Evolutionary conservation across 441 rosid genomes (phyloP), one percentile per base, ranked within the genome.

Genomic region (Sinapis alba): DNA sequence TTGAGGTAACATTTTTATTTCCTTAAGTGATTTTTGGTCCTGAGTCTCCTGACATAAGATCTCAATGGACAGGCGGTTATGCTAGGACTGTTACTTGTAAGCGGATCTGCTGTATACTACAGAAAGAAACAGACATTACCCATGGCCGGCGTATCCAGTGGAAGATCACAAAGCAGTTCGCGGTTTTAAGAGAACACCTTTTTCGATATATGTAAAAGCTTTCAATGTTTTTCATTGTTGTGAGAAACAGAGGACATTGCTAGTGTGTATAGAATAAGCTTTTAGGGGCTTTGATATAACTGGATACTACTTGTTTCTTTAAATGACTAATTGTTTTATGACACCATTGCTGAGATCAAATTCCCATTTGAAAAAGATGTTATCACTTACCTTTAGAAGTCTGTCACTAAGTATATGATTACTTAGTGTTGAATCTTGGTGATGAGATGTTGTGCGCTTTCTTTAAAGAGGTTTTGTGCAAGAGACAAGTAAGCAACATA

Each of bases 81-180:
- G 72, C 70, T 89, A 24, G 83, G 88, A 72, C 21, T 91, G 76
- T 74, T 93, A 9, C 64, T 88, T 1, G 28, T 85, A 11, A 93
- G 94, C 21, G 88, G 93, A 30, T 77, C 96, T 0, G 73, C 71
- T 7, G 84, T 91, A 63, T 93, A 88, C 86, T 76, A 75, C 8
- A 80, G 93, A 62, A 90, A 82, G 85, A 93, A 81, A 84, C 88
- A 74, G 63, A 69, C 80, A 2, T 71, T 79, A 50, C 64, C 86
- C 1, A 84, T 85, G 92, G 68, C 89, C 4, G 97, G 94, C 38
- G 89, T 79, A 57, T 88, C 84, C 32, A 72, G 69, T 19, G 90
- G 85, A 47, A 88, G 98, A 86, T 78, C 84, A 54, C 89, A 88
- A 50, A 76, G 82, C 68, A 90, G 82, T 67, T 74, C 93, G n/a